phyloP scores from a whole-genome alignment of 345 rosid species.

The Lagerstroemia speciosa region DNA sequence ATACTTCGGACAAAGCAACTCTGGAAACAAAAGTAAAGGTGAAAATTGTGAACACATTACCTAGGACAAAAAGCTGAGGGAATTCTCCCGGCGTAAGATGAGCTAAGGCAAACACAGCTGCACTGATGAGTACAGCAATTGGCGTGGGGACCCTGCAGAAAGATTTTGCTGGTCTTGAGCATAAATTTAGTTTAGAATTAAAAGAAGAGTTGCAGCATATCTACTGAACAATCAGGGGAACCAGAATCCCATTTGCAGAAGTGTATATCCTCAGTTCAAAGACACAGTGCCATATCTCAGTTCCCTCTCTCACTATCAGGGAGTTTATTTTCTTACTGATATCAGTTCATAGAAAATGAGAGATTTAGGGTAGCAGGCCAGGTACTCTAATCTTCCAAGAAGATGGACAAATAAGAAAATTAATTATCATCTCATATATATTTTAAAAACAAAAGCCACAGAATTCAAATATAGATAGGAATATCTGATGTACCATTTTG shows the following conservation, averaged over 20 bases:
- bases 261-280: background rate
- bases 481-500: constrained; percentile 57
- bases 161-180: background rate
- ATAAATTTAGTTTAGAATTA: background rate
- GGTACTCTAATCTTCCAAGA: background rate
- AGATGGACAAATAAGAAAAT: background rate
- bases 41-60: constrained; percentile 22
- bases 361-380: background rate
- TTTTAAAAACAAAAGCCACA: background rate
- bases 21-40: background rate
- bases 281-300: no score
- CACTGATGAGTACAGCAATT: constrained; percentile 62
- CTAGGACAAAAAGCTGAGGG: constrained; percentile 76
- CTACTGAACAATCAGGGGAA: background rate
- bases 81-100: constrained; percentile 90
- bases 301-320: no score
- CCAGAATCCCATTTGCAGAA: background rate
- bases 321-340: background rate
- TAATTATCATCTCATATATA: background rate
- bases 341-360: background rate
- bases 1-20: background rate
- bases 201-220: background rate
- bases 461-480: background rate
- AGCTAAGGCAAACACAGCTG: constrained; percentile 87
- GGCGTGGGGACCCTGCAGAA: constrained; percentile 81